Conservation (phyloP, 176 grass and related monocot species). For the Canna indica region DNA sequence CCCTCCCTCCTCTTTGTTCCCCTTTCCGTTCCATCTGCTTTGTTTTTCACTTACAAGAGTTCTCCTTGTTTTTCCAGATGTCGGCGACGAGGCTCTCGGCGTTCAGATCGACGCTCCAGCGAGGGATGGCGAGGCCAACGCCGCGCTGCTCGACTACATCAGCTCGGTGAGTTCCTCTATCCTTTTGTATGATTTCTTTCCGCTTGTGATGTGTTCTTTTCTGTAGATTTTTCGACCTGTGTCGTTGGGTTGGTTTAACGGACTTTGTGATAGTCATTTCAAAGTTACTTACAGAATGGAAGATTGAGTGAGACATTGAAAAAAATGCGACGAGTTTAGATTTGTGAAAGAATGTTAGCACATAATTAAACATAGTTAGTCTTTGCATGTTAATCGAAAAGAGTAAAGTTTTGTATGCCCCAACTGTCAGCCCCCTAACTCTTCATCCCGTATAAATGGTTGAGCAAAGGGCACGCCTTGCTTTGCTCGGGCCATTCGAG, state of each 20-base stretch:
- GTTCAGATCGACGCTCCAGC: slow-evolving; percentile 94
- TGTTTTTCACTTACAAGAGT: background rate
- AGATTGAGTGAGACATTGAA: too few species aligned
- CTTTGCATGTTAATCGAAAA: too few species aligned
- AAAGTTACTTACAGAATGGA: background rate
- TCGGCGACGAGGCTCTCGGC: slow-evolving; percentile 72
- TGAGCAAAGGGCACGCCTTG: too few species aligned
- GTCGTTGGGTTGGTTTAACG: background rate
- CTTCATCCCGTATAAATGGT: too few species aligned
- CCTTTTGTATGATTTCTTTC: background rate
- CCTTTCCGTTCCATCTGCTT: background rate
- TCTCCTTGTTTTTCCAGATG: slow-evolving; percentile 32
- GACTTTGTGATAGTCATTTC: too few species aligned
- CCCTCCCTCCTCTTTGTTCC: background rate
- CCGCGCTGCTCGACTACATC: slow-evolving; percentile 82
- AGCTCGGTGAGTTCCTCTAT: slow-evolving; percentile 48
- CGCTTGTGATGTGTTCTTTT: background rate
- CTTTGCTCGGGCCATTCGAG: too few species aligned
- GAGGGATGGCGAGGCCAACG: slow-evolving; percentile 87
- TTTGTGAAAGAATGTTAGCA: too few species aligned
- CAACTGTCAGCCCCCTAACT: too few species aligned
- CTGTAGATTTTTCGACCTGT: background rate
- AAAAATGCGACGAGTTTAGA: too few species aligned
- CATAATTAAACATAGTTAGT: too few species aligned
- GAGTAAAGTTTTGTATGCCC: too few species aligned